Conservation (phyloP, 2,329 filamentous ascomycete genomes). For the Cordyceps cateniannulata region DNA sequence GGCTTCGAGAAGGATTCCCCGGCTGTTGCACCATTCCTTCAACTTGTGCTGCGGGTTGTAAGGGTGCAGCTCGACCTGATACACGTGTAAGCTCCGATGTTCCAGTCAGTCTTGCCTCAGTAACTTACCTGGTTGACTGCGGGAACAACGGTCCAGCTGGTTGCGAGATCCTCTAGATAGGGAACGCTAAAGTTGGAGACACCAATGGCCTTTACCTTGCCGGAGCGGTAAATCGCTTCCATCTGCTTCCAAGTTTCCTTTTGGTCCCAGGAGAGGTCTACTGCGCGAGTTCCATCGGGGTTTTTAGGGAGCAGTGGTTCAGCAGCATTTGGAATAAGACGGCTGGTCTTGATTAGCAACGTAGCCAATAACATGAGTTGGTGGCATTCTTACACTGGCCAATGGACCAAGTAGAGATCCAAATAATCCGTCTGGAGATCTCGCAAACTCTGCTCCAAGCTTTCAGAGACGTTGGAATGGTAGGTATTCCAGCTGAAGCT, state of each 20-base stretch:
- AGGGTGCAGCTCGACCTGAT: constrained; percentile 43
- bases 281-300: constrained; percentile 60
- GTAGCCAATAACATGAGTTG: neutral
- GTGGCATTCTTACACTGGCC: constrained; percentile 61
- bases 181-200: constrained; percentile 51
- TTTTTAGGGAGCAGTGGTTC: constrained; percentile 67
- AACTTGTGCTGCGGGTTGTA: constrained; percentile 30
- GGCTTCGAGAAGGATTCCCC: constrained; percentile 29
- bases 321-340: constrained; percentile 48
- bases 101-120: constrained; percentile 42
- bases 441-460: constrained; percentile 66
- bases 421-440: constrained; percentile 72
- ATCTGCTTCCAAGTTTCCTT: constrained; percentile 71
- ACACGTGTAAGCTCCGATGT: constrained; percentile 58
- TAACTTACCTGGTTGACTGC: constrained; percentile 72
- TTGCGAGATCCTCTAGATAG: constrained; percentile 50
- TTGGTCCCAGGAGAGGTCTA: constrained; percentile 52
- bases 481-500: constrained; percentile 61
- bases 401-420: constrained; percentile 76
- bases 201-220: constrained; percentile 49
- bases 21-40: constrained; percentile 26
- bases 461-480: constrained; percentile 61
- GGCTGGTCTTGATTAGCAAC: constrained; percentile 26
- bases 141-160: constrained; percentile 47
- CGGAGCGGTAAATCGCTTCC: constrained; percentile 57